Base-by-base conservation (phyloP, 257 asterid species). In the Henckelia pumila region DNA sequence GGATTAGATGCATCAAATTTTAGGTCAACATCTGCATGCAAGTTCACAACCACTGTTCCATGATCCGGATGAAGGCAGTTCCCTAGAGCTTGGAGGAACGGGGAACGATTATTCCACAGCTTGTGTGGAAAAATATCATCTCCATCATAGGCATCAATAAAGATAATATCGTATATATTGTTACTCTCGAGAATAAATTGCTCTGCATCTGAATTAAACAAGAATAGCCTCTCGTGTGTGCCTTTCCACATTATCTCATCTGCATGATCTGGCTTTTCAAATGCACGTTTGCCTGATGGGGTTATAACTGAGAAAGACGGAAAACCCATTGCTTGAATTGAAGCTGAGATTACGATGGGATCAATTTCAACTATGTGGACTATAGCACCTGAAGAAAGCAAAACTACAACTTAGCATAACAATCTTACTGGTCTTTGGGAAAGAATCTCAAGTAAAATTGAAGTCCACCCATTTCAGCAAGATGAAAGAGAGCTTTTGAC, bases 261-360 rank as follows among this genome's bases (percentile, higher is more conserved):
- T 4, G 80, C 58, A 2, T 75, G 83, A 23, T 73, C 66, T 44
- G 87, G 83, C 17, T 68, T 74, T 22, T 81, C 61, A 77, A 59
- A 22, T 8, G 80, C 81, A 20, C 85, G 86, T 40, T 69, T 74
- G 23, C 90, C 87, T 11, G 82, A 74, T 58, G 81, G 81, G 25
- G 87, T 72, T 78, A 76, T 79, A 24, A 87, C 75, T n/a, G 96
- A 74, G 79, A 73, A 82, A 17, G 89, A 70, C 2, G 98, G 98
- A 82, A 91, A 91, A 14, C 98, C 98, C 98, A 91, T 89, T 58
- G 95, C 95, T 80, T 76, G 76, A 5, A 73, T 73, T 29, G 98
- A 91, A 56, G 98, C 96, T 56, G 96, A 83, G 77, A 89, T 81
- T 37, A 91, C 98, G 33, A 77, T 17, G n/a, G 95, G 94, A 71